Evolutionary conservation across 164 flowering plant genomes (phyloP).

Genomic region (Berberis vulgaris): DNA sequence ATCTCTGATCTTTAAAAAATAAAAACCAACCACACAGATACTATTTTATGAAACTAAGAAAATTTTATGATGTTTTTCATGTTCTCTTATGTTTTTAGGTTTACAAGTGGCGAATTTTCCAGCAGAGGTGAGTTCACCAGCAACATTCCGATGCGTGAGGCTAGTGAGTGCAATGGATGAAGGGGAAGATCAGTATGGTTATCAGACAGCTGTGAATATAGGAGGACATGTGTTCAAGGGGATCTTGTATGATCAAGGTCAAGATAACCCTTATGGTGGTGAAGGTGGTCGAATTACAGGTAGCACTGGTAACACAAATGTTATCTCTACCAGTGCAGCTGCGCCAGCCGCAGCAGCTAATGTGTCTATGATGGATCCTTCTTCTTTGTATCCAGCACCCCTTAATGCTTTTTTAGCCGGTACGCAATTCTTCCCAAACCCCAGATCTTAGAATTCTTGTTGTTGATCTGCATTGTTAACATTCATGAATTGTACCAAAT

Average conservation of each 20-base stretch:
- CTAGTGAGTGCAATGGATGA: conserved; percentile 44
- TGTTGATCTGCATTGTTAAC: neutral
- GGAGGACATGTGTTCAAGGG: conserved; percentile 91
- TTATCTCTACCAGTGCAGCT: conserved; percentile 9
- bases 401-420: conserved; percentile 68
- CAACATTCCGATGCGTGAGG: conserved; percentile 52
- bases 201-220: conserved; percentile 83
- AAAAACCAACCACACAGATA: neutral
- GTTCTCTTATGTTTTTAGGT: conserved; percentile 27
- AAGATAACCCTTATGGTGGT: conserved; percentile 27
- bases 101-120: conserved; percentile 55
- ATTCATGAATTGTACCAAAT: neutral
- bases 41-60: conserved; percentile 1
- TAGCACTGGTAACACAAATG: conserved; percentile 5
- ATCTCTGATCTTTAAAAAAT: too few relatives aligned
- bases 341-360: conserved; percentile 4
- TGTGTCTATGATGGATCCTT: conserved; percentile 41
- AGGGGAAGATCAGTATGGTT: conserved; percentile 48
- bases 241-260: conserved; percentile 82
- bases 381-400: conserved; percentile 65
- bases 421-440: conserved; percentile 78
- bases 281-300: conserved; percentile 28
- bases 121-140: conserved; percentile 42
- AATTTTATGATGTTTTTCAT: neutral
- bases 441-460: conserved; percentile 35